Conservation (phyloP, 2,329 filamentous ascomycete species). For the Xylaria sp. region DNA sequence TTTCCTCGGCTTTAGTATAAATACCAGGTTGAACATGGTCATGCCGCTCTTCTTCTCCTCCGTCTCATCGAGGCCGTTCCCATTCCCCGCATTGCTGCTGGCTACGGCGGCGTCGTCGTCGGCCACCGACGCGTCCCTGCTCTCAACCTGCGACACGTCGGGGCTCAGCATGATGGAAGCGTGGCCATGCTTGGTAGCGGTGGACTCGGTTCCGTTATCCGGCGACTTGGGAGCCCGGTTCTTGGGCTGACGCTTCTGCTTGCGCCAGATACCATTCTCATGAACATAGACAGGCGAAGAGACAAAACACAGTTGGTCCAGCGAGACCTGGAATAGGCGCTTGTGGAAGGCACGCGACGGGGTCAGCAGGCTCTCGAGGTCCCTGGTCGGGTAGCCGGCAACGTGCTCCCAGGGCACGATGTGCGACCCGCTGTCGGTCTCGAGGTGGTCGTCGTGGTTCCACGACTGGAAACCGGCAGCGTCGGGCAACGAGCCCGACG, state of each 20-base stretch:
- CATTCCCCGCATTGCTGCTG: slow-evolving; percentile 43
- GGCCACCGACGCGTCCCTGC: slow-evolving; percentile 41
- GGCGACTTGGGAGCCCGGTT: slow-evolving; percentile 47
- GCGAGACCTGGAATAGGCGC: slow-evolving; percentile 80
- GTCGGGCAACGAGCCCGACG: slow-evolving; percentile 49
- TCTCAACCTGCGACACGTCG: slow-evolving; percentile 45
- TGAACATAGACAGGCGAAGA: slow-evolving; percentile 87
- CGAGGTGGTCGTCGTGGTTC: slow-evolving; percentile 66
- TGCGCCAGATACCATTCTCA: slow-evolving; percentile 81
- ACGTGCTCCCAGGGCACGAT: slow-evolving; percentile 77
- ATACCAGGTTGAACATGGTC: slow-evolving; percentile 98
- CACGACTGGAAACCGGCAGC: slow-evolving; percentile 57
- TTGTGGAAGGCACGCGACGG: slow-evolving; percentile 83
- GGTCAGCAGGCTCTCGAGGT: slow-evolving; percentile 82
- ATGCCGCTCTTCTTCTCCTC: slow-evolving; percentile 76
- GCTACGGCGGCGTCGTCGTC: slow-evolving; percentile 44
- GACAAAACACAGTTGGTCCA: slow-evolving; percentile 83
- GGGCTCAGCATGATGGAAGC: slow-evolving; percentile 27
- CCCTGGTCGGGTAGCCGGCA: slow-evolving; percentile 77
- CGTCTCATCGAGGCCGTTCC: slow-evolving; percentile 50
- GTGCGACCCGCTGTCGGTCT: slow-evolving; percentile 66
- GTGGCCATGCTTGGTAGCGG: slow-evolving; percentile 39
- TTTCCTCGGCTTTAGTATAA: slow-evolving; percentile 83
- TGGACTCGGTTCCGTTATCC: slow-evolving; percentile 43
- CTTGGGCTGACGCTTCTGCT: slow-evolving; percentile 61